phyloP scores from a whole-genome alignment of 148 eudicot species.

The Diospyros kaki region DNA sequence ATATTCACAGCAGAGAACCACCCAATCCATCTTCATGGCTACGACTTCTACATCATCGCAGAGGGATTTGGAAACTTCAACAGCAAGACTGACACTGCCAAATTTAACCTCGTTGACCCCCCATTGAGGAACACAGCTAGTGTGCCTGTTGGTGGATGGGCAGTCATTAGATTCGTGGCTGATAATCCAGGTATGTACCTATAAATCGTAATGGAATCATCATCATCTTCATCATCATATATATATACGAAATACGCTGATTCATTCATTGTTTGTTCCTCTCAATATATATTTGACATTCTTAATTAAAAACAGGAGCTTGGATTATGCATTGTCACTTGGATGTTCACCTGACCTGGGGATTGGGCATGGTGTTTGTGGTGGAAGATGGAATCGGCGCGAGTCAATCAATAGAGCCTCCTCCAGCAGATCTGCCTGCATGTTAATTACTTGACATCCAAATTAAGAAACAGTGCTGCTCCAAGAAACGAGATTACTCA shows the following conservation, averaged over 20 bases:
- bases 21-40: constrained; percentile 79
- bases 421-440: constrained; percentile 61
- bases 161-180: constrained; percentile 67
- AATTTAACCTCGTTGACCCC: constrained; percentile 60
- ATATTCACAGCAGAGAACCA: constrained; percentile 62
- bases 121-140: constrained; percentile 61
- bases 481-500: too few species aligned
- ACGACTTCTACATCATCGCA: constrained; percentile 69
- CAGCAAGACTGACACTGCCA: constrained; percentile 43
- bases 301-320: constrained; percentile 39
- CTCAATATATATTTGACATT: neutral
- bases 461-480: too few species aligned
- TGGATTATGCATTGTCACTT: constrained; percentile 88
- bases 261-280: too few species aligned
- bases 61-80: constrained; percentile 64
- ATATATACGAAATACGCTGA: too few species aligned
- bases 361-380: constrained; percentile 71
- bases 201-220: too few species aligned
- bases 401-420: constrained; percentile 41
- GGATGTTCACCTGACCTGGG: constrained; percentile 73
- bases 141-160: constrained; percentile 75
- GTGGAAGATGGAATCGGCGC: constrained; percentile 69
- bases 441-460: constrained; percentile 28
- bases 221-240: too few species aligned
- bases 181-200: constrained; percentile 62